Conservation (phyloP, 2,329 filamentous ascomycete species). For the Pseudocercospora crystallina region DNA sequence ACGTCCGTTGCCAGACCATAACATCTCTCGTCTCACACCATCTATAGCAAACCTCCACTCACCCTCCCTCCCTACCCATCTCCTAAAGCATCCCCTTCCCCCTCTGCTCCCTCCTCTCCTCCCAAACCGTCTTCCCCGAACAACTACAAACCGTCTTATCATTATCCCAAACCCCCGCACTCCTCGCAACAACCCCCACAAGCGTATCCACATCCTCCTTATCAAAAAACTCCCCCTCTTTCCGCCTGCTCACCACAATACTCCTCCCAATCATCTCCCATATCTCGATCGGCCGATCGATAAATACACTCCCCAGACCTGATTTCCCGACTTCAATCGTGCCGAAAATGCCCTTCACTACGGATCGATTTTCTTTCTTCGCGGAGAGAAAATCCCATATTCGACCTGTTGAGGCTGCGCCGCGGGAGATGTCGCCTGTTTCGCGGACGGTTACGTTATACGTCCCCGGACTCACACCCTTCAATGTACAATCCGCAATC, state of each 20-base stretch:
- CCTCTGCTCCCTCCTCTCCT: conserved; percentile 89
- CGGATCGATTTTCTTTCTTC: conserved; percentile 45
- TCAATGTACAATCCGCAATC: conserved; percentile 82
- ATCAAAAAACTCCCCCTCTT: conserved; percentile 45
- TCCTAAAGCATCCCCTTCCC: conserved; percentile 82
- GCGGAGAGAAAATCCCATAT: conserved; percentile 67
- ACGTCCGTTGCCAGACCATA: too few species aligned
- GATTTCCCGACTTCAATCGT: conserved; percentile 71
- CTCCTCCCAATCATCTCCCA: conserved; percentile 97
- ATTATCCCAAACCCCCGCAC: conserved; percentile 98
- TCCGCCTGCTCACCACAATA: conserved; percentile 74
- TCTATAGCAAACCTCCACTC: too few species aligned
- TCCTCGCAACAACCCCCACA: conserved; percentile 90
- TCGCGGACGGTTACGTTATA: conserved; percentile 85
- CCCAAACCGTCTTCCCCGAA: conserved; percentile 96
- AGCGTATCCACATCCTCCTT: conserved; percentile 80
- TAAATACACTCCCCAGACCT: conserved; percentile 75
- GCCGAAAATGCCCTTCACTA: conserved; percentile 67
- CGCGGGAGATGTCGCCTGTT: conserved; percentile 80
- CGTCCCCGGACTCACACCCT: conserved; percentile 74
- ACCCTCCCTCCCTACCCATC: too few species aligned
- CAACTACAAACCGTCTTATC: conserved; percentile 98
- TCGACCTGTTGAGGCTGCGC: conserved; percentile 77
- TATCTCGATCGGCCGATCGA: conserved; percentile 79
- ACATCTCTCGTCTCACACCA: too few species aligned